These are phyloP conservation scores for Xylariaceae sp. DNA, from an alignment of 2,329 filamentous ascomycete species.

Conservation along the genomic window DNA sequence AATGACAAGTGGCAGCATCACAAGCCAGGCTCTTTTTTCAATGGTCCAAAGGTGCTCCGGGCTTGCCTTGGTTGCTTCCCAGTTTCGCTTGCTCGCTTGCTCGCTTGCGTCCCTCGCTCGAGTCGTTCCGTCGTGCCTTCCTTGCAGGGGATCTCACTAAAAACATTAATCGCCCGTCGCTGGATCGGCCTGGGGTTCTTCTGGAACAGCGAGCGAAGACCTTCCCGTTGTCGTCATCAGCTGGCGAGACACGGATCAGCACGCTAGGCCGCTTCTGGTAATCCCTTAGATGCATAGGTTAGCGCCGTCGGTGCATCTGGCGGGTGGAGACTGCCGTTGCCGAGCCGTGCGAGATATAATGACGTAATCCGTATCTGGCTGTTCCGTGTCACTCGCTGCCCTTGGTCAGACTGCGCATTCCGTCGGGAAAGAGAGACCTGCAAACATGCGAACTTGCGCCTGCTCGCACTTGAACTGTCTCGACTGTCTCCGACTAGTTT, in stretches of 20 bases:
- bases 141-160: neutral
- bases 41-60: too few species aligned
- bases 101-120: neutral
- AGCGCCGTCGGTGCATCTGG: neutral
- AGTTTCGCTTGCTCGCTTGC: too few species aligned
- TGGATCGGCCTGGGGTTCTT: neutral
- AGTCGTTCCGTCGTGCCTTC: conserved; percentile 3
- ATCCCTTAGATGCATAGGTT: neutral
- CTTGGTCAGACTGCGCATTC: too few species aligned
- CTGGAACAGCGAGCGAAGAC: neutral
- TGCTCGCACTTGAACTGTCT: too few species aligned
- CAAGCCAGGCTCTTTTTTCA: neutral
- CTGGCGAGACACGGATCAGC: neutral
- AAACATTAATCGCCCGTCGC: neutral
- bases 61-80: too few species aligned
- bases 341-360: neutral
- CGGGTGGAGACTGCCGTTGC: neutral
- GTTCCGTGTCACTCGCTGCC: too few species aligned
- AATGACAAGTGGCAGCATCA: conserved; percentile 17
- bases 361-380: neutral
- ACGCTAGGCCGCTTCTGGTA: neutral
- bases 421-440: too few species aligned
- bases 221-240: conserved; percentile 1
- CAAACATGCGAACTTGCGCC: too few species aligned
- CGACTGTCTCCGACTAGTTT: too few species aligned